A percentile compares a stretch with the other conserved stretches of the same genome.
These are phyloP conservation scores for Trametes sanguinea DNA, from an alignment of 768 basidiomycete species.

Conservation along the genomic window DNA sequence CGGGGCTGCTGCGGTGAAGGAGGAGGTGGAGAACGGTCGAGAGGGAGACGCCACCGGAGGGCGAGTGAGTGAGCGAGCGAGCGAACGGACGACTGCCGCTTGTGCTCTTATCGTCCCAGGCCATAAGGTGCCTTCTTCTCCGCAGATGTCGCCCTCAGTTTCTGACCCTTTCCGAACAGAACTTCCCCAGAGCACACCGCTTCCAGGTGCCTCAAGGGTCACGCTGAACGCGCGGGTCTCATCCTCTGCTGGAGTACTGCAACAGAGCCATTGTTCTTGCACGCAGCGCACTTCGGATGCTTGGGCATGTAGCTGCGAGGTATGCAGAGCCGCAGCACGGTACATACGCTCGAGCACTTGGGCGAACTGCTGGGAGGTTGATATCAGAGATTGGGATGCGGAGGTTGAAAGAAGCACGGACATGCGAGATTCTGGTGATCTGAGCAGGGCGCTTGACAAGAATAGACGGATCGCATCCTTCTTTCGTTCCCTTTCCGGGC, in stretches of 20 bases:
- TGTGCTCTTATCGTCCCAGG: slow-evolving; percentile 1
- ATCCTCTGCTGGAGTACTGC: too few relatives aligned
- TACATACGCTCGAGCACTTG: too few relatives aligned
- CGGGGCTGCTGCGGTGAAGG: neutral
- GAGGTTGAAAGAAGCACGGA: too few relatives aligned
- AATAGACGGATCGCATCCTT: neutral
- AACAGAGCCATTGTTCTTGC: too few relatives aligned
- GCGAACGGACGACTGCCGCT: neutral
- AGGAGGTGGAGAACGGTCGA: neutral
- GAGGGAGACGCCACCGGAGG: slow-evolving; percentile 14
- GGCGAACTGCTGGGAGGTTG: too few relatives aligned
- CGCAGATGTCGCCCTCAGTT: neutral
- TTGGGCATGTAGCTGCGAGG: too few relatives aligned
- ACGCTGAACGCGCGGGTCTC: too few relatives aligned
- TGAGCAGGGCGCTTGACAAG: neutral
- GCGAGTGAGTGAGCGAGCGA: neutral
- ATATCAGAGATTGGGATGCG: too few relatives aligned
- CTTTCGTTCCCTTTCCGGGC: slow-evolving; percentile 2
- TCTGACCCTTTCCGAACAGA: slow-evolving; percentile 7
- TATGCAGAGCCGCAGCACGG: too few relatives aligned
- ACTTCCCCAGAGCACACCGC: neutral
- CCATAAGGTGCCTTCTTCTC: slow-evolving; percentile 1
- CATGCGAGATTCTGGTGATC: too few relatives aligned
- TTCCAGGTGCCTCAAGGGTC: too few relatives aligned
- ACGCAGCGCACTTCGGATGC: too few relatives aligned